A percentile compares a stretch with the other conserved stretches of the same genome.
Evolutionary conservation across 495 filamentous ascomycete species (phyloP).

Genomic region (Halenospora varia): DNA sequence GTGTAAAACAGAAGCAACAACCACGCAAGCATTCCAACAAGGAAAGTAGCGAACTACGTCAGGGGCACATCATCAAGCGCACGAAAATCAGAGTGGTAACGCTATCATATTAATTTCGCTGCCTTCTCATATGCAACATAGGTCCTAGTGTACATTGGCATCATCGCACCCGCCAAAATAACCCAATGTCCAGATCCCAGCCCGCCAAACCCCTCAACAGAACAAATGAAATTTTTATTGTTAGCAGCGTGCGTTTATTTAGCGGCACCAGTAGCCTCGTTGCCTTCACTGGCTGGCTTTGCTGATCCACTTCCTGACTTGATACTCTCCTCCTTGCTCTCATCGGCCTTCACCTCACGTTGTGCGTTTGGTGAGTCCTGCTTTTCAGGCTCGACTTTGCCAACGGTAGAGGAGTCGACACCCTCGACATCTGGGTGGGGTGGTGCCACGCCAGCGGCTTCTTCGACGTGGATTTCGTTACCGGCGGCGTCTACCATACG

Average conservation of each 20-base stretch:
- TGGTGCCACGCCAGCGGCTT: constrained; percentile 51
- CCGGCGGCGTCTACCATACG: constrained; percentile 74
- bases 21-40: too few relatives aligned
- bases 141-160: constrained; percentile 11
- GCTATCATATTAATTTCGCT: background rate
- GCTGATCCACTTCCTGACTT: constrained; percentile 45
- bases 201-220: background rate
- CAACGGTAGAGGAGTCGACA: constrained; percentile 58
- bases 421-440: constrained; percentile 84
- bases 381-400: constrained; percentile 20
- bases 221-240: constrained; percentile 35
- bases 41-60: too few relatives aligned
- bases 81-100: background rate
- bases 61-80: background rate
- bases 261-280: constrained; percentile 57
- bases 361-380: constrained; percentile 28
- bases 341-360: constrained; percentile 44
- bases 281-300: constrained; percentile 74
- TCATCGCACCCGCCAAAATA: background rate
- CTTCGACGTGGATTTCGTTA: constrained; percentile 54
- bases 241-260: too few relatives aligned
- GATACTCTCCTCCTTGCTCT: constrained; percentile 60
- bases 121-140: constrained; percentile 2
- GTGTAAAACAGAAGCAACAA: too few relatives aligned
- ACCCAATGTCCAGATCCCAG: background rate